A percentile compares a stretch with the other conserved stretches of the same genome.
These are phyloP conservation scores for Cydonia oblonga DNA, from an alignment of 331 rosid genomes.

Conservation along the genomic window DNA sequence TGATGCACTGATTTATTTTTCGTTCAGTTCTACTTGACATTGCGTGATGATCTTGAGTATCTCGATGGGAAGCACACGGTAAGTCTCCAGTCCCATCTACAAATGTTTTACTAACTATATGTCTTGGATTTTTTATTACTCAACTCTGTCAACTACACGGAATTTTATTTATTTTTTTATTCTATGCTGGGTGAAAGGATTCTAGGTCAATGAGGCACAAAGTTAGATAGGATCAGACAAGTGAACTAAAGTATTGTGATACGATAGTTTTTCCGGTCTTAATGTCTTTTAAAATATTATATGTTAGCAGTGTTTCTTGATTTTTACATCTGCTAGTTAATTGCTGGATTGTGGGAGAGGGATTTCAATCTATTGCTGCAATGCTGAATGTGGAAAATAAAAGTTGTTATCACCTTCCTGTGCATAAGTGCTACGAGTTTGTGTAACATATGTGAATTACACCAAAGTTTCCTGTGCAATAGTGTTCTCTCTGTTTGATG, in stretches of 20 bases:
- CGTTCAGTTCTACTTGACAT: slow-evolving; percentile 69
- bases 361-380: background rate
- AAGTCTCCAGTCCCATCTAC: slow-evolving; percentile 25
- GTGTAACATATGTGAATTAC: background rate
- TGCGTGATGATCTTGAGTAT: slow-evolving; percentile 89
- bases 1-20: slow-evolving; percentile 1
- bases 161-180: background rate
- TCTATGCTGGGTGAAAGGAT: background rate
- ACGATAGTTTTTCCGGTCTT: too few relatives aligned
- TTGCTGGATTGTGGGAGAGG: background rate
- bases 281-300: background rate
- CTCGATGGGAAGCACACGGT: slow-evolving; percentile 90
- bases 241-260: background rate
- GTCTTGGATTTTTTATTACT: background rate
- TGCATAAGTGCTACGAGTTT: background rate
- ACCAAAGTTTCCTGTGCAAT: background rate
- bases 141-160: background rate
- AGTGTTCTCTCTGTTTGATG: background rate
- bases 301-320: background rate
- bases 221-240: background rate
- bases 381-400: background rate
- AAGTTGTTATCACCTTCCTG: background rate
- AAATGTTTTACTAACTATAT: background rate
- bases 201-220: background rate
- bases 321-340: background rate